Evolutionary conservation across 495 filamentous ascomycete species (phyloP), one percentile per base, ranked within the genome.

Genomic region (Annulohypoxylon maeteangense): DNA sequence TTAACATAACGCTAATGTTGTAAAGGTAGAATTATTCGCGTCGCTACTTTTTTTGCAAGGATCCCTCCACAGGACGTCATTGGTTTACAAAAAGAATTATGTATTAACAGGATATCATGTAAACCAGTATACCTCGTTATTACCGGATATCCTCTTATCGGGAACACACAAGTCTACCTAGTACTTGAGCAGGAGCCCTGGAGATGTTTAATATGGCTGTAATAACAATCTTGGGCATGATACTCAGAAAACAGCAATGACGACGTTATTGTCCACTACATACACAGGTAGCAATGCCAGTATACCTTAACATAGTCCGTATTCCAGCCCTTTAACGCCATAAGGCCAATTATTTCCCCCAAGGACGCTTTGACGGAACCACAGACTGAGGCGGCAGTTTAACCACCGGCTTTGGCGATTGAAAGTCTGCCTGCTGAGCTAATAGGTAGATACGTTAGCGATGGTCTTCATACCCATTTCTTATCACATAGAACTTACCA

Each of bases 31-130:
- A 47, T 54, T 58, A 16, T 55, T 62, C 65, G 40, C 50, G 56
- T 55, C 14, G 12, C 47, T 55, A 40, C 16, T 53, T 67, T 67
- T 67, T 51, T 29, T 40, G 47, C 64, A 60, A 44, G 55, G 64
- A 36, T 54, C 55, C 45, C 4, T 16, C 18, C 45, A 18, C 29
- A 47, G 40, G 40, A 62, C 65, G 65, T 68, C 65, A 68, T 62
- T 62, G 38, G 45, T 29, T 53, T 53, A 8, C 6, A 45, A 8
- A 29, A 25, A 2, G 11, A 14, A 18, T 3, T 67, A 67, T 54
- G 54, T 23, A 53, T 18, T 53, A 29, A 22, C 23, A 32, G 0
- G 31, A 34, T 44, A 23, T 55, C 7, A 3, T 34, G 20, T n/a
- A 22, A 55, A 22, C 50, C 6, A n/a, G 14, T 2, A 6, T 54